Base-by-base conservation (phyloP, 768 basidiomycete genomes). In the Psilocybe sp. region DNA sequence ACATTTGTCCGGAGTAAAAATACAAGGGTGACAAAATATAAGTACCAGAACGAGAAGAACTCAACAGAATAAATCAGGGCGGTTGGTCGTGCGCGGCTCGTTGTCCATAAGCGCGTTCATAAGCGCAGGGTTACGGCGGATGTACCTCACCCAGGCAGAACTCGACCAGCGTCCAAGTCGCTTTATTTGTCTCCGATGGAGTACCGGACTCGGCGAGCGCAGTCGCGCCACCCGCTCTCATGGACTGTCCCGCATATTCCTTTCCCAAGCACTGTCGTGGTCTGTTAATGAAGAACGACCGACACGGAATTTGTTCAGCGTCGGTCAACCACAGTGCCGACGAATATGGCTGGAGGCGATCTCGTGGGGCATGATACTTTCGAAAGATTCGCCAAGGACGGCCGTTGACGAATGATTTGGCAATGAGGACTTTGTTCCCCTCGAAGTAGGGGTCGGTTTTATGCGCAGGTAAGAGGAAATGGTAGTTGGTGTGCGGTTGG, bases 171-270 rank as follows among this genome's bases (percentile, higher is more conserved):
- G 57, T 0, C 75, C 74, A 0, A 64, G n/a, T 51, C 0, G 60
- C 63, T 45, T 74, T 73, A 16, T 76, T 75, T 11, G 60, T 34
- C 28, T 57, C 45, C 0, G 63, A 58, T 0, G 66, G 46, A 2
- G 60, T 53, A 0, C 73, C 71, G 0, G 32, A 23, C 1, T 50
- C 44, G 0, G 72, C 73, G 1, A 70, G 59, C 4, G 45, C 44
- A 0, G 73, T 77, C 0, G 73, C 72, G 2, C 73, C 71, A 0
- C 74, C 73, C 0, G 71, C 59, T 8, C 68, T 62, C 36, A 74
- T 36, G 0, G 72, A 74, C 31, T 77, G 76, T 1, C 74, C 74
- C 10, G 55, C 59, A 23, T 66, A 35, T 15, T 44, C 34, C 0
- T 16, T 36, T 2, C 42, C 41, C 34, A 56, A 60, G 42, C 58